Conservation (phyloP, 1,284 basidiomycete genomes). For the Sporisorium reilianum region DNA sequence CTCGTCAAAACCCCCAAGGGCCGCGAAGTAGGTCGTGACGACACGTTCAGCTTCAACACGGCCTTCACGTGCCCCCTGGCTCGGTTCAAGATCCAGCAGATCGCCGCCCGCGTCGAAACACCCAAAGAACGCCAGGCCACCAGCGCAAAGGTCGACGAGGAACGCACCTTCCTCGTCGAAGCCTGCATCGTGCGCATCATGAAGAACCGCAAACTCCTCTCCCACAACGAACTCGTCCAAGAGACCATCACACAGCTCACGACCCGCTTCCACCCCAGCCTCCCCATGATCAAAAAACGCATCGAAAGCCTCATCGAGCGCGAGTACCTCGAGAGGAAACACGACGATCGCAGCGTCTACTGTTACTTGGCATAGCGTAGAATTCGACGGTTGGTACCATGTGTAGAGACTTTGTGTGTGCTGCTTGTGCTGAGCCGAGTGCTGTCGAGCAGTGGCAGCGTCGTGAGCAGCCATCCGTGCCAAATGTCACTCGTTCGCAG, state of each 20-base stretch:
- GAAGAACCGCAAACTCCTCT: constrained; percentile 93
- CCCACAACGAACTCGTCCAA: constrained; percentile 88
- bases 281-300: constrained; percentile 88
- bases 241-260: constrained; percentile 90
- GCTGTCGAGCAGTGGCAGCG: no score
- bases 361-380: constrained; percentile 58
- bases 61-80: constrained; percentile 84
- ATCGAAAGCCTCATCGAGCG: constrained; percentile 92
- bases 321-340: constrained; percentile 62
- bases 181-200: constrained; percentile 93
- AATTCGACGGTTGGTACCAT: no score
- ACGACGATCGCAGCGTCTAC: constrained; percentile 55
- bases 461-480: no score
- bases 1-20: constrained; percentile 90
- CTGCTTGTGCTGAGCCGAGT: no score
- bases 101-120: constrained; percentile 87
- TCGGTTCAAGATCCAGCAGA: constrained; percentile 92
- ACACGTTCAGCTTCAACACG: constrained; percentile 89
- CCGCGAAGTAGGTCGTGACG: constrained; percentile 80
- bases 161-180: constrained; percentile 89
- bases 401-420: neutral
- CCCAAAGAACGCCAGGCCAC: constrained; percentile 91
- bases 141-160: constrained; percentile 89
- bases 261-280: constrained; percentile 85
- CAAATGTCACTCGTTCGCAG: no score